A percentile compares a stretch with the other conserved stretches of the same genome.
Conservation (phyloP, 2,329 filamentous ascomycete genomes). For the Aureobasidium sp. region DNA sequence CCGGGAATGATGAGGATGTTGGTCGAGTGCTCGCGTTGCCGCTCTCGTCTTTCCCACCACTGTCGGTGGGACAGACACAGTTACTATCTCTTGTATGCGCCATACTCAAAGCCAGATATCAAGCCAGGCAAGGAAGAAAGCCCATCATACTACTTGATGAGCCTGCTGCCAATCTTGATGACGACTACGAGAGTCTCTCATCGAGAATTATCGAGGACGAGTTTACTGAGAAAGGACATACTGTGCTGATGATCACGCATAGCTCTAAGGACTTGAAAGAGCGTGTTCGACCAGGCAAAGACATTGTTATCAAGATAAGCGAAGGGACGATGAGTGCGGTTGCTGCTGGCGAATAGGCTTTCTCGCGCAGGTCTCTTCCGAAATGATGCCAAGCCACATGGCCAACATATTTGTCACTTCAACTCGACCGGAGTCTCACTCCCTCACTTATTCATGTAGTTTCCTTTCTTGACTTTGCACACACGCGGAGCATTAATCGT, state of each 20-base stretch:
- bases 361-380: neutral
- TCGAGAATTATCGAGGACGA: constrained; percentile 16
- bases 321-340: neutral
- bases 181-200: neutral
- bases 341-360: neutral
- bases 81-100: constrained; percentile 41
- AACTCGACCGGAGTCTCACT: neutral
- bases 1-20: constrained; percentile 25
- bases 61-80: constrained; percentile 42
- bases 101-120: constrained; percentile 26
- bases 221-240: constrained; percentile 42
- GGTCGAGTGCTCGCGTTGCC: constrained; percentile 16
- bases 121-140: constrained; percentile 15
- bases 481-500: neutral
- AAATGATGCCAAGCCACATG: neutral
- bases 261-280: constrained; percentile 30
- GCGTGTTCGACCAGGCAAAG: neutral
- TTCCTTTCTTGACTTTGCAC: neutral
- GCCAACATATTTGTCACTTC: neutral
- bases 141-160: constrained; percentile 31
- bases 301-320: neutral
- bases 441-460: neutral
- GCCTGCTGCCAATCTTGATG: constrained; percentile 13
- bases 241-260: constrained; percentile 51
- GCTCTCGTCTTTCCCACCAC: constrained; percentile 9